These are phyloP conservation scores for Zizania palustris DNA, from an alignment of 202 grass and related monocot genomes.

Conservation along the genomic window DNA sequence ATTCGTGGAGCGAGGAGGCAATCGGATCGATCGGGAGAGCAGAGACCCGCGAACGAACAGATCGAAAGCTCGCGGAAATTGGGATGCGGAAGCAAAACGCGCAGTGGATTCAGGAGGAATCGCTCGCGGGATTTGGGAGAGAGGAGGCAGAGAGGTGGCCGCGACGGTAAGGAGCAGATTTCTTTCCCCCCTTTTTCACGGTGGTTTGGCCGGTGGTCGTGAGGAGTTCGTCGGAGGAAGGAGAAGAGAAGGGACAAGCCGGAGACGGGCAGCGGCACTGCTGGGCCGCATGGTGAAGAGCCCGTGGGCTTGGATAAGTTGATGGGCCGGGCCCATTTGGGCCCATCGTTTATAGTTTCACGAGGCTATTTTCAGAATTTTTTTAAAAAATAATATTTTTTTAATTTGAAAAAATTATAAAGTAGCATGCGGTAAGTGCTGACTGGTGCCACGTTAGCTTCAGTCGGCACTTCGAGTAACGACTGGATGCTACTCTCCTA, in stretches of 20 bases:
- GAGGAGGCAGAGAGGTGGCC: neutral
- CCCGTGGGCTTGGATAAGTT: neutral
- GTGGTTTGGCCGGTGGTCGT: slow-evolving; percentile 29
- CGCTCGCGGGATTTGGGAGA: slow-evolving; percentile 13
- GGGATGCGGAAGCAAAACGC: neutral
- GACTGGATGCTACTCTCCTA: too few species aligned
- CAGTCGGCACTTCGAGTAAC: too few species aligned
- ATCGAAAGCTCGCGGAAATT: neutral
- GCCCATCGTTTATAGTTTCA: neutral
- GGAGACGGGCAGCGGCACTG: neutral
- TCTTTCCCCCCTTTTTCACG: neutral
- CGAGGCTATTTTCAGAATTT: too few species aligned
- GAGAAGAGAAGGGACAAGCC: neutral
- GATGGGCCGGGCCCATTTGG: neutral
- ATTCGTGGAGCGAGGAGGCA: slow-evolving; percentile 6
- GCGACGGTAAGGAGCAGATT: neutral
- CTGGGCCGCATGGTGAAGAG: neutral
- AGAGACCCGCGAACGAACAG: neutral
- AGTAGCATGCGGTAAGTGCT: too few species aligned
- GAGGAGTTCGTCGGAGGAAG: slow-evolving; percentile 26
- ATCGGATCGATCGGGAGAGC: slow-evolving; percentile 8
- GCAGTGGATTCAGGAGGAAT: slow-evolving; percentile 13
- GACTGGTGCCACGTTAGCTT: too few species aligned
- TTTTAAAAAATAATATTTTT: too few species aligned
- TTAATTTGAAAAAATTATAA: too few species aligned